Conservation (phyloP, 176 grass and related monocot genomes). For the Musa acuminata region DNA sequence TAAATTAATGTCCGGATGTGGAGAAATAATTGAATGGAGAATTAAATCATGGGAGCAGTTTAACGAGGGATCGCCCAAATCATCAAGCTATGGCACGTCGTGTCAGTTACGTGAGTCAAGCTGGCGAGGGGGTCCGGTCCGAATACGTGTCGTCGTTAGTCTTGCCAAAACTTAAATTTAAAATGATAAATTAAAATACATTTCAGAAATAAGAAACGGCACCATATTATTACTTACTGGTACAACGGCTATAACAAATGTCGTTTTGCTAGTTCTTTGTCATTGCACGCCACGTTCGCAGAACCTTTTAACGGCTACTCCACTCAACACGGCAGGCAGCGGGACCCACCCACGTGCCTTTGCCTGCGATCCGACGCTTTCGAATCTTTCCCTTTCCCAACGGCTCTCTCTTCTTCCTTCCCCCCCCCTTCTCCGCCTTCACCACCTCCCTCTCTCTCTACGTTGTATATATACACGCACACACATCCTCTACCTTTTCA, state of each 20-base stretch:
- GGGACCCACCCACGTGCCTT: too few relatives aligned
- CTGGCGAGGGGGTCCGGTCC: too few relatives aligned
- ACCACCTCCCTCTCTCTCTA: background rate
- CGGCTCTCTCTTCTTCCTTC: slow-evolving; percentile 30
- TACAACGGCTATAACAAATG: slow-evolving; percentile 42
- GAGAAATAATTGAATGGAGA: too few relatives aligned
- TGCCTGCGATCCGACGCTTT: slow-evolving; percentile 44
- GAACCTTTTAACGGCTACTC: slow-evolving; percentile 44
- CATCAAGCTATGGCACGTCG: too few relatives aligned
- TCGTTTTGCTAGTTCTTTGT: background rate
- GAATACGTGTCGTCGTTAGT: too few relatives aligned
- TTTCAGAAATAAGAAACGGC: too few relatives aligned
- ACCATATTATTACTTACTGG: background rate
- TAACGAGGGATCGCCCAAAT: too few relatives aligned
- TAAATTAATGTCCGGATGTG: too few relatives aligned
- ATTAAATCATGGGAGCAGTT: too few relatives aligned
- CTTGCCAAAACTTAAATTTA: too few relatives aligned
- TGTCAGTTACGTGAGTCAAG: too few relatives aligned
- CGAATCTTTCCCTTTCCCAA: slow-evolving; percentile 22
- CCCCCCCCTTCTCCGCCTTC: background rate
- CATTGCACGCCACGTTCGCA: slow-evolving; percentile 10
- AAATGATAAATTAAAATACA: too few relatives aligned
- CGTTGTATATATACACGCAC: background rate
- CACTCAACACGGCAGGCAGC: background rate
- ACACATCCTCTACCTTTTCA: background rate